Evolutionary conservation across 768 basidiomycete genomes (phyloP).

Genomic region (Calocybe gangraenosa): DNA sequence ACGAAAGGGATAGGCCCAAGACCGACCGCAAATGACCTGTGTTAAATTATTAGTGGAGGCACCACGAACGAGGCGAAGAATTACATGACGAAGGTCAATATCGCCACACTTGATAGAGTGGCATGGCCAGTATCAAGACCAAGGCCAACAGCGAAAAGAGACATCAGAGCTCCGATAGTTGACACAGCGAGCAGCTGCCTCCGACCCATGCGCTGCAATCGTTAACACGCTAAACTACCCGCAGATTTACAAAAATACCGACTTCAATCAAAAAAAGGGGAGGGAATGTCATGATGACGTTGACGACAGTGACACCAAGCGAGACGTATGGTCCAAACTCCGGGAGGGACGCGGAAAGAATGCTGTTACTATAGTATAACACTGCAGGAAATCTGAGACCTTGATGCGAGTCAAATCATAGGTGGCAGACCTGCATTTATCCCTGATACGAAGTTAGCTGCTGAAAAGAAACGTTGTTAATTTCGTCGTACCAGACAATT

Average conservation of each 20-base stretch:
- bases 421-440: slow-evolving; percentile 61
- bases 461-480: not conserved
- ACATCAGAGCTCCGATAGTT: slow-evolving; percentile 58
- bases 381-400: slow-evolving; percentile 39
- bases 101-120: slow-evolving; percentile 65
- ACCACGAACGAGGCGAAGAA: slow-evolving; percentile 1
- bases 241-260: slow-evolving; percentile 11
- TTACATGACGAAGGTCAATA: slow-evolving; percentile 78
- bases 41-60: not conserved
- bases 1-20: slow-evolving; percentile 93
- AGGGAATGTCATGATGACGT: slow-evolving; percentile 80
- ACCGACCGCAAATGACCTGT: slow-evolving; percentile 82
- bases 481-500: slow-evolving; percentile 64
- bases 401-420: not conserved
- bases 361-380: slow-evolving; percentile 88
- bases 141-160: slow-evolving; percentile 63
- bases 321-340: slow-evolving; percentile 79
- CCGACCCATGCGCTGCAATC: slow-evolving; percentile 63
- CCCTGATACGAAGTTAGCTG: slow-evolving; percentile 34
- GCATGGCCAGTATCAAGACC: slow-evolving; percentile 62
- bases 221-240: not conserved
- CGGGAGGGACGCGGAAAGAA: slow-evolving; percentile 77
- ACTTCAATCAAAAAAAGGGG: slow-evolving; percentile 88
- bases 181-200: slow-evolving; percentile 67
- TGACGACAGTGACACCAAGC: slow-evolving; percentile 79